A percentile compares a stretch with the other conserved stretches of the same genome.
These are phyloP conservation scores for Boehmeria nivea DNA, from an alignment of 306 rosid species.

Conservation along the genomic window DNA sequence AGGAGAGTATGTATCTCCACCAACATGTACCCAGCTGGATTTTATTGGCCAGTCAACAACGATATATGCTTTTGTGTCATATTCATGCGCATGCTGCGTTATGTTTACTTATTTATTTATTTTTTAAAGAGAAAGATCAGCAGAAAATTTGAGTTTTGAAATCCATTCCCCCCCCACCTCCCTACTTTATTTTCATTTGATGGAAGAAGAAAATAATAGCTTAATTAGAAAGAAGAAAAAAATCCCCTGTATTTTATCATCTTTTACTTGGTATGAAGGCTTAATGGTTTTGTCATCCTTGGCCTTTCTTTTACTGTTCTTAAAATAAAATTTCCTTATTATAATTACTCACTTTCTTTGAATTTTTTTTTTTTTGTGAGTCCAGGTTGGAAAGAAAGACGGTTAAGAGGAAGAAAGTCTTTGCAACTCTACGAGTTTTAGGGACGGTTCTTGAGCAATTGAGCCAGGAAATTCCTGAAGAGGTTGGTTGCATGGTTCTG, in stretches of 20 bases:
- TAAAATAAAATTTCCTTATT: not conserved
- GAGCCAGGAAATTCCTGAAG: constrained; percentile 73
- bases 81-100: too few relatives aligned
- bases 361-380: constrained; percentile 7
- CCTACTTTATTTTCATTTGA: too few relatives aligned
- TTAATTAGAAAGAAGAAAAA: too few relatives aligned
- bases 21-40: not conserved
- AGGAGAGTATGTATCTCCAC: constrained; percentile 69
- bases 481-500: constrained; percentile 44
- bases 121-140: too few relatives aligned
- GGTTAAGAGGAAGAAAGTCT: constrained; percentile 77
- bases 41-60: too few relatives aligned
- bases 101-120: too few relatives aligned
- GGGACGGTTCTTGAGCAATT: constrained; percentile 78
- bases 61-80: too few relatives aligned
- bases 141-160: too few relatives aligned
- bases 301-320: not conserved
- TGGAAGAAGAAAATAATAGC: too few relatives aligned
- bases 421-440: constrained; percentile 78
- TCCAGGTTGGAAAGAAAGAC: constrained; percentile 84
- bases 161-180: too few relatives aligned
- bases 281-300: constrained; percentile 3
- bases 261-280: too few relatives aligned
- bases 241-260: too few relatives aligned
- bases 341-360: not conserved